These are phyloP conservation scores for Cryomyces minteri DNA, from an alignment of 495 filamentous ascomycete species.

Conservation along the genomic window DNA sequence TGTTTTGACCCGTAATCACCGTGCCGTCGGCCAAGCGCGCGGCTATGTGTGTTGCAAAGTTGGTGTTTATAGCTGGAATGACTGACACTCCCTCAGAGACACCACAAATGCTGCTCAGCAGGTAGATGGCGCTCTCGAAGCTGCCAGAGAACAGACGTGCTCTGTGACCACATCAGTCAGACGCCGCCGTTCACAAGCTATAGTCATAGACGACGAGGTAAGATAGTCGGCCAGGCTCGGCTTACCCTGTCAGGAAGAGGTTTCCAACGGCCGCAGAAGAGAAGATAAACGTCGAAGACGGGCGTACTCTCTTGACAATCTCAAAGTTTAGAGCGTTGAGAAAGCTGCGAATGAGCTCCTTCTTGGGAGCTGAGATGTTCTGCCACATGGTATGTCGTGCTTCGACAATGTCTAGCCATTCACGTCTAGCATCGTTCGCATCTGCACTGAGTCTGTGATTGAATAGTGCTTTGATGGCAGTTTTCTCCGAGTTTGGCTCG, in stretches of 20 bases:
- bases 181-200: not conserved
- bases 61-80: slow-evolving; percentile 80
- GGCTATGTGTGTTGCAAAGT: slow-evolving; percentile 85
- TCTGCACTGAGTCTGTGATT: slow-evolving; percentile 61
- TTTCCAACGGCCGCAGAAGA: slow-evolving; percentile 81
- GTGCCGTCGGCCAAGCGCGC: slow-evolving; percentile 61
- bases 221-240: slow-evolving; percentile 23
- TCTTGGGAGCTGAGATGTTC: slow-evolving; percentile 61
- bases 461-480: slow-evolving; percentile 62
- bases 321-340: slow-evolving; percentile 78
- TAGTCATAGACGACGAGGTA: slow-evolving; percentile 21
- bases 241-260: slow-evolving; percentile 72
- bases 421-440: slow-evolving; percentile 30
- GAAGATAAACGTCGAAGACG: slow-evolving; percentile 74
- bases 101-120: slow-evolving; percentile 49
- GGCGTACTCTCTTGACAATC: slow-evolving; percentile 68
- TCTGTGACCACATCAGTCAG: slow-evolving; percentile 2
- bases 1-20: slow-evolving; percentile 79
- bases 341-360: slow-evolving; percentile 80
- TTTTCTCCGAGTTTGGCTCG: slow-evolving; percentile 38
- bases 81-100: slow-evolving; percentile 59
- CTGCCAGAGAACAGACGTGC: slow-evolving; percentile 21
- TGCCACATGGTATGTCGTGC: slow-evolving; percentile 57
- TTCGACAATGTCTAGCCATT: slow-evolving; percentile 87
- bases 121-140: slow-evolving; percentile 23